phyloP scores from a whole-genome alignment of 1,284 basidiomycete genomes.

The Rhodotorula sp. region DNA sequence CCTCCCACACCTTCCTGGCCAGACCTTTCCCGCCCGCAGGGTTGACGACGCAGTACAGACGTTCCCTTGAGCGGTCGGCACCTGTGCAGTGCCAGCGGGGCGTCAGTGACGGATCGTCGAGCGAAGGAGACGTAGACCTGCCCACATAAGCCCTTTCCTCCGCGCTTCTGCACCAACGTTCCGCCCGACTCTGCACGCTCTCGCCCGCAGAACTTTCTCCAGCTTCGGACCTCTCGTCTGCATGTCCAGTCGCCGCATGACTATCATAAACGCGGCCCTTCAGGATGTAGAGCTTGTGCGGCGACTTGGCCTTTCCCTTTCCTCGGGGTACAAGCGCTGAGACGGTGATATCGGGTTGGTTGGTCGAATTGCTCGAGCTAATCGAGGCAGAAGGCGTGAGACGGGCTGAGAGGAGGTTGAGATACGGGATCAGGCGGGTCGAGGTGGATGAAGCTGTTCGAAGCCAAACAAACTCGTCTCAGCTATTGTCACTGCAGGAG shows the following conservation, averaged over 20 bases:
- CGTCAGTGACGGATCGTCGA: neutral
- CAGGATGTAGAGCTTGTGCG: conserved; percentile 8
- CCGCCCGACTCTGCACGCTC: neutral
- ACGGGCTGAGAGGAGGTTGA: conserved; percentile 11
- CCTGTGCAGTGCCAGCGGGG: neutral
- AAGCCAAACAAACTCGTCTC: neutral
- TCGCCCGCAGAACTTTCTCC: neutral
- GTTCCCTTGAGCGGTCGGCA: conserved; percentile 9
- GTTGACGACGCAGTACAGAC: conserved; percentile 69
- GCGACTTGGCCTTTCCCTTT: neutral
- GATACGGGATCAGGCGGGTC: conserved; percentile 20
- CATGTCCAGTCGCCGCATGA: neutral
- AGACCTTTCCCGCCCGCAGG: conserved; percentile 84
- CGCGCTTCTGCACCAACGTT: conserved; percentile 9
- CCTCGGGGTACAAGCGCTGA: conserved; percentile 15
- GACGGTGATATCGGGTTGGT: neutral
- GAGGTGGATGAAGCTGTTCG: conserved; percentile 9
- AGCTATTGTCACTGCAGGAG: neutral
- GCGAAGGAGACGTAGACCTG: too few species aligned
- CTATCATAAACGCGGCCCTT: neutral
- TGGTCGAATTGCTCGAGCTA: neutral
- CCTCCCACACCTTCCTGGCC: conserved; percentile 61
- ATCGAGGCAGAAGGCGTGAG: neutral
- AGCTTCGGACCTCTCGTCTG: neutral
- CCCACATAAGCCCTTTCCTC: conserved; percentile 15